Base-by-base conservation (phyloP, 208 protist genomes). In the Leishmania martiniquensis region DNA sequence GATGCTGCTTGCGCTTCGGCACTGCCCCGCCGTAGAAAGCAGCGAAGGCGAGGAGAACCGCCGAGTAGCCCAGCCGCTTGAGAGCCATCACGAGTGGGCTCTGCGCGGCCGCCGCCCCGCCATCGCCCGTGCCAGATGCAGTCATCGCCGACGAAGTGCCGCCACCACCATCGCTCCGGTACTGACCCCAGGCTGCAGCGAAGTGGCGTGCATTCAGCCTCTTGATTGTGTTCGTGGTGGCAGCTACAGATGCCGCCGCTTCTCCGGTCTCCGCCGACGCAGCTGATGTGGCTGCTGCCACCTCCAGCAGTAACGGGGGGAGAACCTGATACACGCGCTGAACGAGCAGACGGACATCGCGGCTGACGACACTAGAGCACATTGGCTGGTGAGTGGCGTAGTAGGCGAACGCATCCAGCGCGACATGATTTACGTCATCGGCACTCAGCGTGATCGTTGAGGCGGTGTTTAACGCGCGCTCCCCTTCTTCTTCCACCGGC, bases 1-100 rank as follows among this genome's bases (percentile, higher is more conserved):
- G 75, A 34, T 86, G 80, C 63, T 94, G 89, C 74, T 91, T 88
- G 54, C 82, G 80, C 52, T 83, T 84, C 51, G 91, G 90, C 34
- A 97, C 90, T 7, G 90, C 89, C 20, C 93, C 93, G 54, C 83
- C 86, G 83, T 96, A 97, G 75, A 97, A 97, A 42, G 89, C 84
- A 51, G 87, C 87, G 39, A 96, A 89, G 57, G 91, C 89, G 65
- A 95, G 86, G 75, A 97, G 79, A 75, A 95, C 91, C 3, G 91
- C 93, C 0, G 89, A 89, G 76, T 89, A 89, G 25, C 93, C 89
- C 45, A 96, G 83, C 0, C 84, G 75, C 68, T 75, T 71, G 72
- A 97, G 81, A n/a, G 89, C 90, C 4, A 75, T 49, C 68, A 92
- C 91, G 10, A 97, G 81, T 0, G 86, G 78, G 62, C 86, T 85